Evolutionary conservation across 768 basidiomycete species (phyloP).

Genomic region (Plicaturopsis crispa): DNA sequence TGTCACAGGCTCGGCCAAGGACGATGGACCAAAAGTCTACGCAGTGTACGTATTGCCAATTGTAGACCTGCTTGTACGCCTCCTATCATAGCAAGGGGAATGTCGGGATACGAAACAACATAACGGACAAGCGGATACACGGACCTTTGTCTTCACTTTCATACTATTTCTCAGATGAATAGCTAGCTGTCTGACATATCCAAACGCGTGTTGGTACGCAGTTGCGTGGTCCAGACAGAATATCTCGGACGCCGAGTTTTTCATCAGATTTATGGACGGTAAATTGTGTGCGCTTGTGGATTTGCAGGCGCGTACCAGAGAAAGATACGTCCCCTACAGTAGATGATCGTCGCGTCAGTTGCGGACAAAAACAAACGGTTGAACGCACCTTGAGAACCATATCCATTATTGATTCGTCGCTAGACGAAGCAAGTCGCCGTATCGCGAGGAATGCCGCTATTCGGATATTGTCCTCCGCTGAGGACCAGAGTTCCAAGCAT

Average conservation of each 20-base stretch:
- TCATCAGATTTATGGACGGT: conserved; percentile 93
- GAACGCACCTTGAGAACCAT: conserved; percentile 71
- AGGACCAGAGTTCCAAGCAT: conserved; percentile 81
- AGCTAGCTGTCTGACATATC: conserved; percentile 91
- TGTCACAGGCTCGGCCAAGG: conserved; percentile 72
- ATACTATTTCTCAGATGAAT: conserved; percentile 88
- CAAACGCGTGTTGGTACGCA: conserved; percentile 92
- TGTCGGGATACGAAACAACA: conserved; percentile 7
- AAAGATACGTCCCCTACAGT: conserved; percentile 75
- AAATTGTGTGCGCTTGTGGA: conserved; percentile 82
- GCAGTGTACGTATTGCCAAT: conserved; percentile 97
- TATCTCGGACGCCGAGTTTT: conserved; percentile 92
- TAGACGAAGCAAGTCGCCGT: conserved; percentile 66
- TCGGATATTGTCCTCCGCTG: conserved; percentile 70
- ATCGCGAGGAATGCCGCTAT: conserved; percentile 85
- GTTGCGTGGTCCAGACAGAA: conserved; percentile 70
- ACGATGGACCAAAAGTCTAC: conserved; percentile 96
- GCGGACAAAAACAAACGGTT: background rate
- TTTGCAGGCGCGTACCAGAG: conserved; percentile 78
- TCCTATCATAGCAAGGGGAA: conserved; percentile 41
- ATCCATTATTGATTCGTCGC: conserved; percentile 78
- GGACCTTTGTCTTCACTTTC: conserved; percentile 79
- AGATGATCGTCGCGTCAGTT: background rate
- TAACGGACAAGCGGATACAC: conserved; percentile 8
- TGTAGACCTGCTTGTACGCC: conserved; percentile 91